phyloP scores from a whole-genome alignment of 2,329 filamentous ascomycete species.

The Capronia epimyces region DNA sequence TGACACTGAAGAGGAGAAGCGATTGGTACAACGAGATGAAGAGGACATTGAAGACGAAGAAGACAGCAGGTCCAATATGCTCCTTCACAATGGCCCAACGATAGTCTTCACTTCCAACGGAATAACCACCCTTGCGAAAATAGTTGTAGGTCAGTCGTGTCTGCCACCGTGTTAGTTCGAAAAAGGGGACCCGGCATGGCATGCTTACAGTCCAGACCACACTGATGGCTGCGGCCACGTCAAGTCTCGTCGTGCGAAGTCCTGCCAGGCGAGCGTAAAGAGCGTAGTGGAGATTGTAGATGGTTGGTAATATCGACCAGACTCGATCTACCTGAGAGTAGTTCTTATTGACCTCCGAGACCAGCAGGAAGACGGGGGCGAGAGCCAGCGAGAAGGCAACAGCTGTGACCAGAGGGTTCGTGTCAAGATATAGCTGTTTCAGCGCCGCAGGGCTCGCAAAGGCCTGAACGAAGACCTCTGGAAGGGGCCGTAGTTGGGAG shows the following conservation, averaged over 20 bases:
- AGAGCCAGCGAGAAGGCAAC: slow-evolving; percentile 67
- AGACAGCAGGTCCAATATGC: slow-evolving; percentile 57
- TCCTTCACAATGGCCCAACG: slow-evolving; percentile 75
- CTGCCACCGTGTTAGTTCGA: slow-evolving; percentile 40
- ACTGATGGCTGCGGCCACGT: slow-evolving; percentile 66
- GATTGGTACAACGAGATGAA: slow-evolving; percentile 86
- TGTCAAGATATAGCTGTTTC: slow-evolving; percentile 68
- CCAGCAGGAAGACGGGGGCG: slow-evolving; percentile 65
- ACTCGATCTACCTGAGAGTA: slow-evolving; percentile 93
- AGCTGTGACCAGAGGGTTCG: slow-evolving; percentile 76
- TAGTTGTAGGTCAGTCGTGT: slow-evolving; percentile 89
- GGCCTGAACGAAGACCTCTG: slow-evolving; percentile 57
- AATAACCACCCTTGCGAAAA: slow-evolving; percentile 89
- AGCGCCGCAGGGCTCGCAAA: slow-evolving; percentile 58
- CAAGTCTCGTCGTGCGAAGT: slow-evolving; percentile 63
- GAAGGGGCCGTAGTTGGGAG: slow-evolving; percentile 64
- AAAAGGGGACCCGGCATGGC: neutral
- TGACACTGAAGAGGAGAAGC: slow-evolving; percentile 71
- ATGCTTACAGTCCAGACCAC: slow-evolving; percentile 70
- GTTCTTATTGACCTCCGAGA: slow-evolving; percentile 82
- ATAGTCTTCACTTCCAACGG: slow-evolving; percentile 87
- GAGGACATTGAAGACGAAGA: slow-evolving; percentile 79
- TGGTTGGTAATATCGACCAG: slow-evolving; percentile 82
- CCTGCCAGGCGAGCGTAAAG: slow-evolving; percentile 74
- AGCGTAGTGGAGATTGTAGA: slow-evolving; percentile 80